These are phyloP conservation scores for Amanita rimosa DNA, from an alignment of 768 basidiomycete species.

Conservation along the genomic window DNA sequence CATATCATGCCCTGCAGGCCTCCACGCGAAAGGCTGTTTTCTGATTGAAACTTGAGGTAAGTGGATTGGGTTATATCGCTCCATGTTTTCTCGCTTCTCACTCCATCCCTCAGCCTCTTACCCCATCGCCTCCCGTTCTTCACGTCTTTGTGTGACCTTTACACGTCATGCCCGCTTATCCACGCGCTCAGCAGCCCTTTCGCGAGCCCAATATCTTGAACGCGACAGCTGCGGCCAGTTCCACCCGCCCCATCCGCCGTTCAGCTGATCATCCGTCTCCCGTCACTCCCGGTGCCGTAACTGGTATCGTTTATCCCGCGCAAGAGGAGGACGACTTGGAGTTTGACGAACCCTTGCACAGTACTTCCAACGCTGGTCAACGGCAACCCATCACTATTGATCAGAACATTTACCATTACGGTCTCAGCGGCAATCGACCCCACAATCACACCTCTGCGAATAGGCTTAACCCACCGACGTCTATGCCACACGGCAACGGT, in stretches of 20 bases:
- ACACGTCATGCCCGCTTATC: constrained; percentile 2
- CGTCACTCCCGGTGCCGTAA: constrained; percentile 34
- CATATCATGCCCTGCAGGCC: constrained; percentile 2
- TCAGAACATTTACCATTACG: constrained; percentile 3
- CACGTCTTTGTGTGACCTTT: not conserved
- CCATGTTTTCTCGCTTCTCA: constrained; percentile 4
- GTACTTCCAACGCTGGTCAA: not conserved
- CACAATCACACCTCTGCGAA: constrained; percentile 4
- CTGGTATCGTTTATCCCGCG: constrained; percentile 36
- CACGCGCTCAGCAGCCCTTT: constrained; percentile 7
- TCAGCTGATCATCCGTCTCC: constrained; percentile 21
- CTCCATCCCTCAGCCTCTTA: not conserved
- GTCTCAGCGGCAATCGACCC: not conserved
- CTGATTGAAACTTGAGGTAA: constrained; percentile 5
- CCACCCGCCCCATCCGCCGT: not conserved
- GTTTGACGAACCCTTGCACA: constrained; percentile 10
- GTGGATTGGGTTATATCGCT: constrained; percentile 2
- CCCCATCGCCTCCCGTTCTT: not conserved
- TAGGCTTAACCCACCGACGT: constrained; percentile 1
- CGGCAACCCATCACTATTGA: constrained; percentile 4
- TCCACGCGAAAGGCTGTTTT: not conserved
- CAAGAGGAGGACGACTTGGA: constrained; percentile 27
- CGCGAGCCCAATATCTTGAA: constrained; percentile 6
- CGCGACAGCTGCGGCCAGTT: not conserved
- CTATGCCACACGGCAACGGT: constrained; percentile 14